A percentile compares a stretch with the other conserved stretches of the same genome.
Evolutionary conservation across 2,329 filamentous ascomycete genomes (phyloP).

Genomic region (Clonostachys sp.): DNA sequence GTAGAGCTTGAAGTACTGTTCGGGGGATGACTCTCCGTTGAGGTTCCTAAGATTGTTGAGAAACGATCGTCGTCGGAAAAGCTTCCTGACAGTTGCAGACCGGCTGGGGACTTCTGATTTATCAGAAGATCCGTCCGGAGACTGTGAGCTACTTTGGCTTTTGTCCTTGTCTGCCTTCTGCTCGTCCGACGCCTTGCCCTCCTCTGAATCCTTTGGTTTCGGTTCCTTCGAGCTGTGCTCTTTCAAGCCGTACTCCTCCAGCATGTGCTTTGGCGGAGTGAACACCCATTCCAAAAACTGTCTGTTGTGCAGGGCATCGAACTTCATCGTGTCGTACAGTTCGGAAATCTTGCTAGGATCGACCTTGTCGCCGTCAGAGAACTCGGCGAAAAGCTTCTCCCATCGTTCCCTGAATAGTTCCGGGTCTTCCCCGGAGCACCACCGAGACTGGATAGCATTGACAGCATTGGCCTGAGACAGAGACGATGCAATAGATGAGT

Average conservation of each 20-base stretch:
- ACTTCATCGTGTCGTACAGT: constrained; percentile 99
- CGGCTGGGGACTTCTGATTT: constrained; percentile 32
- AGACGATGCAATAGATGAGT: constrained; percentile 38
- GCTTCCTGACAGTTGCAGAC: constrained; percentile 29
- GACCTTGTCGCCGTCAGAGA: constrained; percentile 94
- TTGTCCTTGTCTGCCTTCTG: constrained; percentile 16
- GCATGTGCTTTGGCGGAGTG: constrained; percentile 74
- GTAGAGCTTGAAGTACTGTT: constrained; percentile 87
- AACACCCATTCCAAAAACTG: constrained; percentile 98
- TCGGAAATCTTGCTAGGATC: constrained; percentile 98
- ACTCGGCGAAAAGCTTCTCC: constrained; percentile 97
- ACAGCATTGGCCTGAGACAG: constrained; percentile 59
- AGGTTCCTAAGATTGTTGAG: constrained; percentile 46
- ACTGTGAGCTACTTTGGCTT: constrained; percentile 2
- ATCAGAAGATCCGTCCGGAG: constrained; percentile 15
- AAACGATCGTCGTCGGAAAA: constrained; percentile 59
- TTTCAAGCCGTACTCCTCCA: constrained; percentile 43
- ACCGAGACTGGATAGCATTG: constrained; percentile 76
- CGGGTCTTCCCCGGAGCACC: constrained; percentile 95
- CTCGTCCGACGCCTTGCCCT: constrained; percentile 18
- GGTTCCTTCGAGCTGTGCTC: constrained; percentile 27
- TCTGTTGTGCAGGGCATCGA: constrained; percentile 93
- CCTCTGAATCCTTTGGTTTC: constrained; percentile 35
- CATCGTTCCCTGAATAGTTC: constrained; percentile 94
- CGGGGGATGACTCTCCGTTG: constrained; percentile 52